These are phyloP conservation scores for Phytomonas sp. DNA, from an alignment of 208 protist genomes.

Conservation along the genomic window DNA sequence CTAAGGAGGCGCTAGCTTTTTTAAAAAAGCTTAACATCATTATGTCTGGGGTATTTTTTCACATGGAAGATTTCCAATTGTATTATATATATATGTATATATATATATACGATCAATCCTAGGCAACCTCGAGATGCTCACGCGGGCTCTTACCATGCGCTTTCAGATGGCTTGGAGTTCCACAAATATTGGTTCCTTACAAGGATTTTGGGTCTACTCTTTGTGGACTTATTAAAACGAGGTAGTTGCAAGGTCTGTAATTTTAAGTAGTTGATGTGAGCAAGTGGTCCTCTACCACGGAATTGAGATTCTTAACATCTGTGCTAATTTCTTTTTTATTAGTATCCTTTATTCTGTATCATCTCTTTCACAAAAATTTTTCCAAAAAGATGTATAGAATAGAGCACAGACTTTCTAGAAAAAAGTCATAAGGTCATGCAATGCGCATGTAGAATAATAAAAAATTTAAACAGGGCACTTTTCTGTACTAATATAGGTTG, in stretches of 20 bases:
- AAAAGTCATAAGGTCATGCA: background rate
- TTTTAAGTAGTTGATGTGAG: background rate
- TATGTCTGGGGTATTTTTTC: background rate
- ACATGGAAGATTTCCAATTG: background rate
- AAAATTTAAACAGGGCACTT: background rate
- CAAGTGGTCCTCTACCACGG: background rate
- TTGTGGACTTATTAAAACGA: background rate
- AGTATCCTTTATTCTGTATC: background rate
- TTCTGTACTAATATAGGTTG: background rate
- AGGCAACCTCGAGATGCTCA: background rate
- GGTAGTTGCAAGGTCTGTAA: background rate
- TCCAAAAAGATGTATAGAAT: background rate
- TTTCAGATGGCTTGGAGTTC: background rate
- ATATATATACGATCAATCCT: background rate
- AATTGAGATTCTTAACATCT: background rate
- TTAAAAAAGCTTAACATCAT: background rate
- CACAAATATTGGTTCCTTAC: background rate
- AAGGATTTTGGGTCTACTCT: background rate
- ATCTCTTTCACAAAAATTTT: background rate
- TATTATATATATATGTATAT: too few relatives aligned
- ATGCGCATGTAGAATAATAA: background rate
- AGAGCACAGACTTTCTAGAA: background rate
- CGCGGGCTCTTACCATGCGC: background rate
- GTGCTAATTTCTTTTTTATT: constrained; percentile 12
- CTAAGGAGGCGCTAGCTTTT: background rate